phyloP scores from a whole-genome alignment of 2,329 filamentous ascomycete genomes.

The Lasiodiplodia citricola region DNA sequence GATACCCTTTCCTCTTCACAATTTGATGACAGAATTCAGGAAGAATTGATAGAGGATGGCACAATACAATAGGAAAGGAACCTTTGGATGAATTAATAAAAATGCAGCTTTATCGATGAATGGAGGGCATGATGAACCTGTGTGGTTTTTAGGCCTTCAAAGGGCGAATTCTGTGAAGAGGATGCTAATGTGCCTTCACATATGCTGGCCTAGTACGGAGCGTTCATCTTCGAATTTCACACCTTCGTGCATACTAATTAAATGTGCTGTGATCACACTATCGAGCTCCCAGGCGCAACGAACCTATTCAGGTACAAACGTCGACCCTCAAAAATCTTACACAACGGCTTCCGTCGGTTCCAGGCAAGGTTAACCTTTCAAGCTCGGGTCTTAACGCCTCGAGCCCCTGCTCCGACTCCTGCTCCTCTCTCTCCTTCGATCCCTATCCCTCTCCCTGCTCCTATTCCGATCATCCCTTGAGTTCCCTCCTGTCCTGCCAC shows the following conservation, averaged over 20 bases:
- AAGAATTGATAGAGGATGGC: no score
- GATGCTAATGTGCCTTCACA: not conserved
- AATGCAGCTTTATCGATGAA: not conserved
- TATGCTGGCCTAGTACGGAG: not conserved
- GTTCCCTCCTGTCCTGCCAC: conserved; percentile 26
- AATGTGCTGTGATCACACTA: not conserved
- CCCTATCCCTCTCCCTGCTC: conserved; percentile 32
- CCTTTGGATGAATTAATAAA: no score
- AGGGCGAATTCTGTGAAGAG: not conserved
- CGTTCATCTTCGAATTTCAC: not conserved
- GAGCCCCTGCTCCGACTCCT: conserved; percentile 25
- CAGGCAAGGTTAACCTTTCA: not conserved
- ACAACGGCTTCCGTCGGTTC: not conserved
- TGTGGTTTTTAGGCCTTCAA: not conserved
- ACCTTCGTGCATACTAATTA: not conserved
- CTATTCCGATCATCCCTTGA: conserved; percentile 26
- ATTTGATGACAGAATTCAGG: no score
- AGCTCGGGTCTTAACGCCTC: not conserved
- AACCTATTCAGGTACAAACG: not conserved
- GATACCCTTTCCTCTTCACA: no score
- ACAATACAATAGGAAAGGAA: no score
- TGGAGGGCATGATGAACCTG: not conserved
- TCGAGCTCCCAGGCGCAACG: not conserved
- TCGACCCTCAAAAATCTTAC: not conserved
- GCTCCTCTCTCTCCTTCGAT: conserved; percentile 26